Evolutionary conservation across 345 rosid genomes (phyloP).

Genomic region (Murraya paniculata): DNA sequence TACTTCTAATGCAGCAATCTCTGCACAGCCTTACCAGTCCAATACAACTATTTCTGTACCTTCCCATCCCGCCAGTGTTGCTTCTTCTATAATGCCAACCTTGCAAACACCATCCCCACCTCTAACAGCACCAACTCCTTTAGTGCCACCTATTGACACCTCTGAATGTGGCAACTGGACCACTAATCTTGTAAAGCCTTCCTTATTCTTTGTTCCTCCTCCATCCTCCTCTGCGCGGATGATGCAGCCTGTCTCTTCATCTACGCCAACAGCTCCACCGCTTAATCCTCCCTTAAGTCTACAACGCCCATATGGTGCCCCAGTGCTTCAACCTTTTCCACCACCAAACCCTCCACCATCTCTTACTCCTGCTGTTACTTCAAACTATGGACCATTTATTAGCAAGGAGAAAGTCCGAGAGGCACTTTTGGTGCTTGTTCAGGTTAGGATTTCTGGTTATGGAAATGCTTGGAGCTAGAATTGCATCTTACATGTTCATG

Average conservation of each 20-base stretch:
- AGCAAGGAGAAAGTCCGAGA: slow-evolving; percentile 80
- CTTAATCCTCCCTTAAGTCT: slow-evolving; percentile 47
- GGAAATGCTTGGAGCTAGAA: neutral
- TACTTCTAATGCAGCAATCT: slow-evolving; percentile 34
- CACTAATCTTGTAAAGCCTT: slow-evolving; percentile 71
- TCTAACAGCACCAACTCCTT: slow-evolving; percentile 43
- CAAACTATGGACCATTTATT: slow-evolving; percentile 42
- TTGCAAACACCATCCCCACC: slow-evolving; percentile 48
- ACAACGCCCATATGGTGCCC: slow-evolving; percentile 75
- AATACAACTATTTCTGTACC: slow-evolving; percentile 39
- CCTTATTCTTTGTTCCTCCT: slow-evolving; percentile 56
- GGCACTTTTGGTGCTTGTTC: slow-evolving; percentile 69
- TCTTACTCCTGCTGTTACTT: slow-evolving; percentile 57
- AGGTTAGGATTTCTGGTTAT: slow-evolving; percentile 46
- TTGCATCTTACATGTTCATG: neutral
- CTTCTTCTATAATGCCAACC: slow-evolving; percentile 40
- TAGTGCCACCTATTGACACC: slow-evolving; percentile 48
- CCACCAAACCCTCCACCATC: slow-evolving; percentile 89
- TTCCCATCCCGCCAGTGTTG: slow-evolving; percentile 36
- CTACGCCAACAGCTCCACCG: slow-evolving; percentile 57
- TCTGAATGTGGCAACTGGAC: slow-evolving; percentile 35
- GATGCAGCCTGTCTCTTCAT: slow-evolving; percentile 46
- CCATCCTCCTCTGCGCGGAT: slow-evolving; percentile 37
- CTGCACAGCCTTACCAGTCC: slow-evolving; percentile 50
- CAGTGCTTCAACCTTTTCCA: slow-evolving; percentile 91